Base-by-base conservation (phyloP, 2,329 filamentous ascomycete genomes). In the Penicillium paneum region DNA sequence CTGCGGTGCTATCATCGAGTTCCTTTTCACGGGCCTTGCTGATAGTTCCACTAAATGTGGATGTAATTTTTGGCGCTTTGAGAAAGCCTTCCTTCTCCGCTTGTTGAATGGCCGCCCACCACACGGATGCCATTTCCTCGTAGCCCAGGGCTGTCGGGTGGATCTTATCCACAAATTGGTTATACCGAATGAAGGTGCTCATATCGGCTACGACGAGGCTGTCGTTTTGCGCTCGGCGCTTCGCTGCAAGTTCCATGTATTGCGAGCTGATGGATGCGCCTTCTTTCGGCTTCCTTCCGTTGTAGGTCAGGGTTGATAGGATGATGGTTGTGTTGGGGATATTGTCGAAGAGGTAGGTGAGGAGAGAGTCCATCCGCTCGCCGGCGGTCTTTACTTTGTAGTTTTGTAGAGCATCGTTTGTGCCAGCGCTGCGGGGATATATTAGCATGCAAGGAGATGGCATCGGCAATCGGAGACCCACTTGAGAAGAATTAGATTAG, bases 281-380 rank as follows among this genome's bases (percentile, higher is more conserved):
- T 11, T 34, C 13, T 5, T 45, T 12, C 5, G 51, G 54, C 1
- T 52, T 12, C 2, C 48, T 34, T 21, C 59, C 56, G 13, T 60
- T 67, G 3, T 65, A 66, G 5, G 73, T 54, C 1, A 74, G 58
- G 0, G 71, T 73, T 4, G 71, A 73, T 6, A 74, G 52, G 19
- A 74, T 64, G 15, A 73, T 61, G 1, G 64, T 66, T 3, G 67
- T 68, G 35, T 59, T 58, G 3, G 61, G 60, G n/a, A 67, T 61
- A 1, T 50, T 36, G 10, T 55, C 40, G 28, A 61, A 67, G 13
- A 73, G 49, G 8, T 61, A 52, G 12, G 59, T 61, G 3, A 73
- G 47, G 1, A 73, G 55, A 2, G 34, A 29, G 17, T 61, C 47
- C 60, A 71, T 67, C 13, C 68, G 61, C 0, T 59, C 50, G 17